Percentiles rank a stretch among this genome's conserved stretches.
Conservation (phyloP, 805 yeast species). For the Ogataea chonburiensis region DNA sequence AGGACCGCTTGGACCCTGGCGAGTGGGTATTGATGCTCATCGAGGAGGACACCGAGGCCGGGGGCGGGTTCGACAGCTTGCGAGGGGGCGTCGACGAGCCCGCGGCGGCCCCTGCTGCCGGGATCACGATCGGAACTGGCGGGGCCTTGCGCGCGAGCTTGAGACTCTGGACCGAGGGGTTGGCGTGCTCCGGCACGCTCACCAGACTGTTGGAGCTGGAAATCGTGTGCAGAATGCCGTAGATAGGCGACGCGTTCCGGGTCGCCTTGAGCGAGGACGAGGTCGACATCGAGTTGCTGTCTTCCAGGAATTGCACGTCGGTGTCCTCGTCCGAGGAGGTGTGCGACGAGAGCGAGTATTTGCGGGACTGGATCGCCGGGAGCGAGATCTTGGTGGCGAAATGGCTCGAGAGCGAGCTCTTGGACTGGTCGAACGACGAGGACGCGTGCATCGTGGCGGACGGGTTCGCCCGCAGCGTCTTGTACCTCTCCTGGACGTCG, state of each 20-base stretch:
- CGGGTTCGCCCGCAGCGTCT: slow-evolving; percentile 30
- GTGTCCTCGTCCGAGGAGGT: slow-evolving; percentile 14
- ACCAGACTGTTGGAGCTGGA: slow-evolving; percentile 16
- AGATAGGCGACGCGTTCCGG: slow-evolving; percentile 23
- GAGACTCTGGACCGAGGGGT: not conserved
- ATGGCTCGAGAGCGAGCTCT: slow-evolving; percentile 9
- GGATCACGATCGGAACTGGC: slow-evolving; percentile 7
- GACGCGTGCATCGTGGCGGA: slow-evolving; percentile 20
- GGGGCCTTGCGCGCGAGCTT: slow-evolving; percentile 14
- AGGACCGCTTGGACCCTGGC: slow-evolving; percentile 32
- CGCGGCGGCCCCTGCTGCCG: not conserved
- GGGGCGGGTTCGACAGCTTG: slow-evolving; percentile 8
- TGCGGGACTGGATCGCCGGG: slow-evolving; percentile 21
- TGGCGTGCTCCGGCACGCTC: slow-evolving; percentile 5
- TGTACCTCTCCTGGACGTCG: slow-evolving; percentile 46
- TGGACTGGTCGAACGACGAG: slow-evolving; percentile 22
- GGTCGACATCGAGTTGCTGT: slow-evolving; percentile 17
- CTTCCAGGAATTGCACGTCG: slow-evolving; percentile 13
- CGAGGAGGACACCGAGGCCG: slow-evolving; percentile 11
- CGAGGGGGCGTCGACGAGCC: slow-evolving; percentile 16
- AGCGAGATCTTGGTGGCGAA: slow-evolving; percentile 12
- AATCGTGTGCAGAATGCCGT: slow-evolving; percentile 6
- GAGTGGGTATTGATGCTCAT: slow-evolving; percentile 16
- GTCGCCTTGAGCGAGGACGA: slow-evolving; percentile 18
- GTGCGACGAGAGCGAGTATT: slow-evolving; percentile 19